Conservation (phyloP, 352 stramenopile species). For the Phytopythium helicoides region DNA sequence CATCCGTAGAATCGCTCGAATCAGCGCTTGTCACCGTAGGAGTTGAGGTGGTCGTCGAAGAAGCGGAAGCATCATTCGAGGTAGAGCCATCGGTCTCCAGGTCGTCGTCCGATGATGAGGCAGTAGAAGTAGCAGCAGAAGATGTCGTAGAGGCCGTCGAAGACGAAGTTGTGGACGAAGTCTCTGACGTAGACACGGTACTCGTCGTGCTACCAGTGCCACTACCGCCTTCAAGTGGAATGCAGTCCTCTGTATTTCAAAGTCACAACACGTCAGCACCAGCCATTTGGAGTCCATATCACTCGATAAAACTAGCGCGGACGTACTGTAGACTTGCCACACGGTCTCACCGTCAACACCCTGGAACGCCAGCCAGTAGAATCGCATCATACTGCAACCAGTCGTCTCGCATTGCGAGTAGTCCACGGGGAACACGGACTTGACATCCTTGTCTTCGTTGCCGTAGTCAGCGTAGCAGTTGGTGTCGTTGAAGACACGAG, state of each 20-base stretch:
- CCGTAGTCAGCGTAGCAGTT: slow-evolving; percentile 28
- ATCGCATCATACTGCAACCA: slow-evolving; percentile 34
- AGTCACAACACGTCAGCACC: not conserved
- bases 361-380: slow-evolving; percentile 40
- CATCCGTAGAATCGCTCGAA: too few species aligned
- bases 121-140: too few species aligned
- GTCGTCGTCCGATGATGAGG: too few species aligned
- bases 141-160: not conserved
- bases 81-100: too few species aligned
- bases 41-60: too few species aligned
- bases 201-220: slow-evolving; percentile 16
- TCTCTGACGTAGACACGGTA: too few species aligned
- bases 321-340: slow-evolving; percentile 45
- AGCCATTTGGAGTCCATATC: too few species aligned
- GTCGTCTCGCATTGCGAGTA: slow-evolving; percentile 24
- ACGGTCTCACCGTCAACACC: slow-evolving; percentile 25
- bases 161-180: too few species aligned
- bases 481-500: too few species aligned
- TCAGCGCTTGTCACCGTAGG: too few species aligned
- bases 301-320: too few species aligned
- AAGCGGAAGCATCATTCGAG: too few species aligned
- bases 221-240: slow-evolving; percentile 20
- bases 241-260: slow-evolving; percentile 30
- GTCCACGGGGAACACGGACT: slow-evolving; percentile 32
- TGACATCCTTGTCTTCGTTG: slow-evolving; percentile 21